A percentile compares a stretch with the other conserved stretches of the same genome.
Conservation (phyloP, 306 rosid species). For the Mimosa pudica region DNA sequence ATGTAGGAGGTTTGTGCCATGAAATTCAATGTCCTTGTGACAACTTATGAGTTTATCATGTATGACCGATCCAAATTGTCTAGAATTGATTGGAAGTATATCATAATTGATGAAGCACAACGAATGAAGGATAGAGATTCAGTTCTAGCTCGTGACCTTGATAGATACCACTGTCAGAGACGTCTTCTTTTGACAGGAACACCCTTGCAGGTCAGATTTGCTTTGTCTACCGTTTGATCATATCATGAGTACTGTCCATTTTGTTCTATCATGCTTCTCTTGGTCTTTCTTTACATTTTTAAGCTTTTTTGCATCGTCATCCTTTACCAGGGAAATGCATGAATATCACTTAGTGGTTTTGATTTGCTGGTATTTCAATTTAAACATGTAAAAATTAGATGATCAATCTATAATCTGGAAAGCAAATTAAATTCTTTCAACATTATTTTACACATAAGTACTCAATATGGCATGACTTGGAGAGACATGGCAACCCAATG, state of each 20-base stretch:
- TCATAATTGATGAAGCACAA: slow-evolving; percentile 97
- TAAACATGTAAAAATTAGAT: not conserved
- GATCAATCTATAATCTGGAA: not conserved
- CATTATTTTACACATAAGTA: not conserved
- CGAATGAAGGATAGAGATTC: slow-evolving; percentile 99
- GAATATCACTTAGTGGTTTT: slow-evolving; percentile 5
- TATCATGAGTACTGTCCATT: slow-evolving; percentile 24
- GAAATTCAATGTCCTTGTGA: slow-evolving; percentile 98
- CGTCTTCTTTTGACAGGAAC: slow-evolving; percentile 98
- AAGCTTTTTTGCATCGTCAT: not conserved
- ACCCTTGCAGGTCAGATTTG: slow-evolving; percentile 82
- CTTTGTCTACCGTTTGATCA: slow-evolving; percentile 14
- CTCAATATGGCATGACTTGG: slow-evolving; percentile 4
- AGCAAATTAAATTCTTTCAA: not conserved
- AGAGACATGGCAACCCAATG: slow-evolving; percentile 8
- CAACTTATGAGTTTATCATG: slow-evolving; percentile 99
- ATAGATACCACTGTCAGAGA: slow-evolving; percentile 95
- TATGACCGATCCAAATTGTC: slow-evolving; percentile 97
- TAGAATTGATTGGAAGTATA: slow-evolving; percentile 95
- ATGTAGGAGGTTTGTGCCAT: slow-evolving; percentile 84
- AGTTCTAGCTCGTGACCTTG: slow-evolving; percentile 97
- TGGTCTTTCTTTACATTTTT: slow-evolving; percentile 4
- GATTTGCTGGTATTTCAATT: slow-evolving; percentile 20
- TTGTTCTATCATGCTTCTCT: slow-evolving; percentile 22
- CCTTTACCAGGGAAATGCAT: not conserved